A percentile compares a stretch with the other conserved stretches of the same genome.
phyloP scores from a whole-genome alignment of 805 yeast genomes.

The Grigorovia humatica region DNA sequence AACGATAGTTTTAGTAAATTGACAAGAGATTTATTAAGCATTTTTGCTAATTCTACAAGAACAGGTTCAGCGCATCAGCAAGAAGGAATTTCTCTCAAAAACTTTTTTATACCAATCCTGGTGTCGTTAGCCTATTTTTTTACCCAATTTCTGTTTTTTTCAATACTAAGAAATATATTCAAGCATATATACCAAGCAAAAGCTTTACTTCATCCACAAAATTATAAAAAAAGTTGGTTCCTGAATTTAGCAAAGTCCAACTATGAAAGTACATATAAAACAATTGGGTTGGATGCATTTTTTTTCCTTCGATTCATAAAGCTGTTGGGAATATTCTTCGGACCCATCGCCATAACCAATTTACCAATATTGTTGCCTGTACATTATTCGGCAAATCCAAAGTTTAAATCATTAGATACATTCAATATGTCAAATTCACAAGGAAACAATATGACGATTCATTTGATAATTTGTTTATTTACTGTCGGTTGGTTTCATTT shows the following conservation, averaged over 20 bases:
- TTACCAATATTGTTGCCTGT: slow-evolving; percentile 56
- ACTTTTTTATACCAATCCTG: slow-evolving; percentile 45
- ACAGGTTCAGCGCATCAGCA: slow-evolving; percentile 49
- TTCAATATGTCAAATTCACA: slow-evolving; percentile 64
- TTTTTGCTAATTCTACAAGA: slow-evolving; percentile 42
- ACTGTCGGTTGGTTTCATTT: slow-evolving; percentile 48
- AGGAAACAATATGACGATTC: slow-evolving; percentile 44
- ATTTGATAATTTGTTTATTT: slow-evolving; percentile 47
- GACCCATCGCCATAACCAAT: slow-evolving; percentile 41
- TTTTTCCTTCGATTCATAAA: slow-evolving; percentile 55
- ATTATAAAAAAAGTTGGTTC: background rate
- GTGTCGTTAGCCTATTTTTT: slow-evolving; percentile 45
- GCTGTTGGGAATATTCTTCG: slow-evolving; percentile 41
- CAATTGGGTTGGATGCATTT: slow-evolving; percentile 60
- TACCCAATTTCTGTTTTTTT: slow-evolving; percentile 39
- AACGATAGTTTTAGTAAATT: slow-evolving; percentile 6
- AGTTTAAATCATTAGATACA: slow-evolving; percentile 36
- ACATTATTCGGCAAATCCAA: slow-evolving; percentile 32
- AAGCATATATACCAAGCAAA: slow-evolving; percentile 47
- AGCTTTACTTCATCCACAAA: slow-evolving; percentile 3
- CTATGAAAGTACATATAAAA: slow-evolving; percentile 33
- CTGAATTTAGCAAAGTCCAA: slow-evolving; percentile 27
- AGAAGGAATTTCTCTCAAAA: slow-evolving; percentile 46
- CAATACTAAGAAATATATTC: slow-evolving; percentile 29
- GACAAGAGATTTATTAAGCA: slow-evolving; percentile 11